These are phyloP conservation scores for Lachancea waltii DNA, from an alignment of 805 yeast species.

Conservation along the genomic window DNA sequence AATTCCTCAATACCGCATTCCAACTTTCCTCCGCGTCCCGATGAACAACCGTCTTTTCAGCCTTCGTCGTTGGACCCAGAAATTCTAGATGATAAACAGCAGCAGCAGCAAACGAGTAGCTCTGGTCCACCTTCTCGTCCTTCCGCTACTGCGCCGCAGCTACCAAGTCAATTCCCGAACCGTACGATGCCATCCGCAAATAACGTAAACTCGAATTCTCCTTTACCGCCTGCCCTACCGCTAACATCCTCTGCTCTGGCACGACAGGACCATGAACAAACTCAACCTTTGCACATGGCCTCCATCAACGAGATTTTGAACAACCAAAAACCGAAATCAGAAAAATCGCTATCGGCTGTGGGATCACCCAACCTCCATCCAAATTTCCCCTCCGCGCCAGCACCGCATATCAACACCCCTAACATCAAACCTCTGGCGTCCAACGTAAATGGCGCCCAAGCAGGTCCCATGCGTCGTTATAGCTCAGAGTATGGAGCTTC, in stretches of 20 bases:
- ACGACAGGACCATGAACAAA: constrained; percentile 1
- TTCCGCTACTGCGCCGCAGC: neutral
- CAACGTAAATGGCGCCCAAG: neutral
- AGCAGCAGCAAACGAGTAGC: constrained; percentile 6
- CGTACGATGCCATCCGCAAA: neutral
- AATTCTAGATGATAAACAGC: constrained; percentile 1
- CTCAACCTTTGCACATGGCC: constrained; percentile 16
- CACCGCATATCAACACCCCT: constrained; percentile 4
- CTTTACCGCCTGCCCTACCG: neutral
- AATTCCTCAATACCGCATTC: neutral
- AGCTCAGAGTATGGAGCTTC: constrained; percentile 4
- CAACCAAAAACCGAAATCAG: constrained; percentile 5
- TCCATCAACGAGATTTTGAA: constrained; percentile 17
- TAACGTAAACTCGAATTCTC: no score
- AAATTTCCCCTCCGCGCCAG: neutral
- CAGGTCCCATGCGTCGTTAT: constrained; percentile 3
- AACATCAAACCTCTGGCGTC: neutral
- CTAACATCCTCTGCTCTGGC: neutral
- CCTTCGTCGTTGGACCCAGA: constrained; percentile 4
- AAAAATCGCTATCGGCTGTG: constrained; percentile 1
- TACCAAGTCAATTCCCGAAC: neutral
- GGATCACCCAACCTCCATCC: neutral
- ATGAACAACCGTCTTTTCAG: neutral
- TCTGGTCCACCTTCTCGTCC: neutral
- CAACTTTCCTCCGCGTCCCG: neutral